Evolutionary conservation across 2,329 filamentous ascomycete species (phyloP), one percentile per base, ranked within the genome.

Genomic region (Clonostachys chloroleuca): DNA sequence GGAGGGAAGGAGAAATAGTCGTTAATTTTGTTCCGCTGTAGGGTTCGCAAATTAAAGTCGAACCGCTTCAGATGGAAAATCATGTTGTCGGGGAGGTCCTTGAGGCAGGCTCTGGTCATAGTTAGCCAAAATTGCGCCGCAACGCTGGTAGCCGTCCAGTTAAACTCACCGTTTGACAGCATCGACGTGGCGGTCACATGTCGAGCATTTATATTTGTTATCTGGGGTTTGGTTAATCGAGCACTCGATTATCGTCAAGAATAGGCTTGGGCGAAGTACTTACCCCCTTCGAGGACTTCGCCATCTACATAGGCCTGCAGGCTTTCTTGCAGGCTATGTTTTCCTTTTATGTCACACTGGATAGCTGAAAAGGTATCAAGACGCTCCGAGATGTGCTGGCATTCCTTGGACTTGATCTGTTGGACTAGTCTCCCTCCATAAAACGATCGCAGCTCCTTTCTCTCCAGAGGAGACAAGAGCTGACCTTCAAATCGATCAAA

Each of bases 201-300:
- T 87, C 33, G 91, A 92, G 68, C 94, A 99, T 54, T 95, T 95
- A 73, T 97, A 99, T 69, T 96, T 96, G 72, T 99, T 97, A 58
- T 96, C 91, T 86, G 54, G 13, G n/a, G n/a, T 43, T 12, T 10
- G 16, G 48, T 59, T 34, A 57, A 49, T 16, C 37, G 24, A 16
- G 33, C 12, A 34, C 12, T 17, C 9, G 6, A 8, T 18, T 14
- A 14, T 33, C 30, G 34, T 42, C 5, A 17, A 6, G 14, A 17
- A 43, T 17, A 18, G 8, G 24, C 24, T 30, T 30, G 8, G 24
- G 24, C 3, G 16, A 20, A 16, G 36, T 12, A 63, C 76, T 57
- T 63, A 81, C 84, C 84, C 54, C 95, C 94, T 73, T 96, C 90
- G 87, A 99, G 92, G 35, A 94, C 84, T 66, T 99, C 94, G 5